phyloP scores from a whole-genome alignment of 2,329 filamentous ascomycete genomes.

The Fusarium sp. region DNA sequence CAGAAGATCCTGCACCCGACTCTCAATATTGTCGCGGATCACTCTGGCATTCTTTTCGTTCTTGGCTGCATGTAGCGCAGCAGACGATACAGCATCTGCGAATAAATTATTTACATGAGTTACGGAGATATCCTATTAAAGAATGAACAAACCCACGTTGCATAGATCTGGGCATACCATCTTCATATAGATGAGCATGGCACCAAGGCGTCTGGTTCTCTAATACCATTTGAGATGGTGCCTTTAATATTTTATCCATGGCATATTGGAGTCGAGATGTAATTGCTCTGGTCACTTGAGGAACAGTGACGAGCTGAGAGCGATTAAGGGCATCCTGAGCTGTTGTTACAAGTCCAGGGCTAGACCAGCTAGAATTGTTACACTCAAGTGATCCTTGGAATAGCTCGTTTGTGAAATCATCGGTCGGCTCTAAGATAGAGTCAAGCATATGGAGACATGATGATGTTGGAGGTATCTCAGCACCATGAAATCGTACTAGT shows the following conservation, averaged over 20 bases:
- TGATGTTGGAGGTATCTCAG: accelerated
- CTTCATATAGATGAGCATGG: neutral
- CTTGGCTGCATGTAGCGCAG: neutral
- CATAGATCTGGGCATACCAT: neutral
- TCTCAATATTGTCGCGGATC: neutral
- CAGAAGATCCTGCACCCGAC: neutral
- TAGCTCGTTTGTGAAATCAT: neutral
- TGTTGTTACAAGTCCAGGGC: neutral
- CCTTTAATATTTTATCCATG: neutral
- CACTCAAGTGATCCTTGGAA: neutral
- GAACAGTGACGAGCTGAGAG: neutral
- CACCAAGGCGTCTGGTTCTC: constrained; percentile 1
- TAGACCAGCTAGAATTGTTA: neutral
- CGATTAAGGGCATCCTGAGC: neutral
- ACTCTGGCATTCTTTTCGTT: neutral
- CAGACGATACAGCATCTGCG: neutral
- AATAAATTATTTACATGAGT: accelerated
- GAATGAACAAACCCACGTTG: neutral
- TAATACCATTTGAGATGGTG: neutral
- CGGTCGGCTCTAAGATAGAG: neutral
- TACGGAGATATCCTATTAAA: accelerated
- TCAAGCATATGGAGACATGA: neutral
- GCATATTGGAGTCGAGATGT: neutral
- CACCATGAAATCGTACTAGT: accelerated
- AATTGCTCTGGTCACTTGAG: neutral